Evolutionary conservation across 2,329 filamentous ascomycete species (phyloP).

Genomic region (Cephalotrichum gorgonifer): DNA sequence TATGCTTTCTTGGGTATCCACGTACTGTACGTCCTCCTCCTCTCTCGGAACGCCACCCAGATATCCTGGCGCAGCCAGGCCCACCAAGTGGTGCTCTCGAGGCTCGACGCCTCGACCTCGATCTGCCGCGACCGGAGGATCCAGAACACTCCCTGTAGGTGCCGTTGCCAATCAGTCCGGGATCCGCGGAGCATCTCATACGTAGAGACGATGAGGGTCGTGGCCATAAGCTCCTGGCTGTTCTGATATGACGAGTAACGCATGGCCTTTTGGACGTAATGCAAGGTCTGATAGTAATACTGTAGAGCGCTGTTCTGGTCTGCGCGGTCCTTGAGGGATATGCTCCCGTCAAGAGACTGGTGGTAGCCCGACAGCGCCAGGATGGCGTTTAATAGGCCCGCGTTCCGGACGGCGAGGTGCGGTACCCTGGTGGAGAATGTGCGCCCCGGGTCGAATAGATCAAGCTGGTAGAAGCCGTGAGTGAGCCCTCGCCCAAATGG

Average conservation of each 20-base stretch:
- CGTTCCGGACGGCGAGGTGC: conserved; percentile 27
- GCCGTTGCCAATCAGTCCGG: conserved; percentile 45
- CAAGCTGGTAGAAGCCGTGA: conserved; percentile 8
- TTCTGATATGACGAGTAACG: conserved; percentile 46
- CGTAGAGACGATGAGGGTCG: conserved; percentile 48
- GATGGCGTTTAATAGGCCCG: conserved; percentile 46
- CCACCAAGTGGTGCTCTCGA: conserved; percentile 54
- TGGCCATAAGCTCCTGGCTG: conserved; percentile 47
- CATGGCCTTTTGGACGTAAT: conserved; percentile 50
- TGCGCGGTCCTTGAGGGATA: conserved; percentile 13
- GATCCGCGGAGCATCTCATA: conserved; percentile 58
- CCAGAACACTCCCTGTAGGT: conserved; percentile 56
- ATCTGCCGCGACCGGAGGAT: conserved; percentile 53
- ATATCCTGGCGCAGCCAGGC: conserved; percentile 56
- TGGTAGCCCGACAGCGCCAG: conserved; percentile 45
- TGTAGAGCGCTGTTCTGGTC: conserved; percentile 29
- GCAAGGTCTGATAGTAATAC: conserved; percentile 53
- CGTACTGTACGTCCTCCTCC: conserved; percentile 43
- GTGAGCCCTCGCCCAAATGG: background rate
- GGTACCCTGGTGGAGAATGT: conserved; percentile 13
- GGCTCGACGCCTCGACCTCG: conserved; percentile 44
- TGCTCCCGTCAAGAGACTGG: conserved; percentile 4
- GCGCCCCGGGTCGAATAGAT: conserved; percentile 13
- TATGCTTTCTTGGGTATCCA: conserved; percentile 43
- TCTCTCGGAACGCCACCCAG: conserved; percentile 53